A percentile compares a stretch with the other conserved stretches of the same genome.
phyloP scores from a whole-genome alignment of 768 basidiomycete species.

The Xerocomus potaroensis region DNA sequence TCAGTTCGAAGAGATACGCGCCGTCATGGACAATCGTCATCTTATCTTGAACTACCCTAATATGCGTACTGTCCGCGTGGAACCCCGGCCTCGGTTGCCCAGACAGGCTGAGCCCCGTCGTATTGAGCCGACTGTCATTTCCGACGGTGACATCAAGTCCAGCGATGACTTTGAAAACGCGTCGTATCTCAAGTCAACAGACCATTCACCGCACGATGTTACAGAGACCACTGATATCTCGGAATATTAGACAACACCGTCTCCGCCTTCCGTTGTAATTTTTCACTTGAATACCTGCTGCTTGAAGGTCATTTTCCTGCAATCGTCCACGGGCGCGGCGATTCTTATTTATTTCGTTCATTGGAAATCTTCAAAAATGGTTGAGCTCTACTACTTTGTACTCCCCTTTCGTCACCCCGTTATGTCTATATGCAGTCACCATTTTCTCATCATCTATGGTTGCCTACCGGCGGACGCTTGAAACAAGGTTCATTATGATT shows the following conservation, averaged over 20 bases:
- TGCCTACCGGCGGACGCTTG: too few species aligned
- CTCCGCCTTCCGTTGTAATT: slow-evolving; percentile 1
- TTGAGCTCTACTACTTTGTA: slow-evolving; percentile 4
- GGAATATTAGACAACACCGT: slow-evolving; percentile 25
- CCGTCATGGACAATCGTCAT: slow-evolving; percentile 57
- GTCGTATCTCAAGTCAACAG: slow-evolving; percentile 23
- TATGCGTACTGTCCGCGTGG: slow-evolving; percentile 34
- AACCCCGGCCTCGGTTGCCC: slow-evolving; percentile 23
- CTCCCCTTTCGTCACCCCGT: neutral
- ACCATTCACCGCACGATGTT: slow-evolving; percentile 21
- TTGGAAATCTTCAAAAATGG: slow-evolving; percentile 4
- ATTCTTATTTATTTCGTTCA: slow-evolving; percentile 21
- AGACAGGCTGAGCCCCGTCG: slow-evolving; percentile 29
- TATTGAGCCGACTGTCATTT: slow-evolving; percentile 32
- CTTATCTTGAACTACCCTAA: slow-evolving; percentile 63
- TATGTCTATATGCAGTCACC: neutral
- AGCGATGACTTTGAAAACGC: slow-evolving; percentile 26
- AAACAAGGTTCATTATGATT: neutral
- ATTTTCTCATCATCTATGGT: too few species aligned
- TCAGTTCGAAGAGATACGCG: slow-evolving; percentile 72
- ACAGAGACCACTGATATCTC: slow-evolving; percentile 28
- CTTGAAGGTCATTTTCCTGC: slow-evolving; percentile 16
- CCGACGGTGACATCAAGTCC: slow-evolving; percentile 26
- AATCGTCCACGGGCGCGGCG: slow-evolving; percentile 7
- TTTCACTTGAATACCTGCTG: slow-evolving; percentile 7